Percentiles rank a stretch among this genome's conserved stretches.
phyloP scores from a whole-genome alignment of 2,329 filamentous ascomycete genomes.

The Scytalidium sp. region DNA sequence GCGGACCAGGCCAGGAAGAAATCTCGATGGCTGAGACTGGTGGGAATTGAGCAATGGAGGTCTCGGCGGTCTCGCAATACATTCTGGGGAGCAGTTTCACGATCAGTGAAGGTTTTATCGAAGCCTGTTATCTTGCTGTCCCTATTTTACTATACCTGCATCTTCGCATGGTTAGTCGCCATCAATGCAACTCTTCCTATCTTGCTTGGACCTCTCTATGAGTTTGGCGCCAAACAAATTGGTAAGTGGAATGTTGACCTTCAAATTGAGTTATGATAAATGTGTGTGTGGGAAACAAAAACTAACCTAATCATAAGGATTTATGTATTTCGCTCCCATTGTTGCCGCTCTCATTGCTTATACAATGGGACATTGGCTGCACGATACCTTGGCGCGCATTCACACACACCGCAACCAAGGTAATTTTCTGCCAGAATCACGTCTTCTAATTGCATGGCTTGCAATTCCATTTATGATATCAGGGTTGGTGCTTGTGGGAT shows the following conservation, averaged over 20 bases:
- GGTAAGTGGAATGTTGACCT: too few relatives aligned
- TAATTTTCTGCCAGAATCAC: conserved; percentile 52
- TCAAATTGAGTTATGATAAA: too few relatives aligned
- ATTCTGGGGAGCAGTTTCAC: conserved; percentile 36
- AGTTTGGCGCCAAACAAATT: conserved; percentile 46
- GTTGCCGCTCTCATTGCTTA: conserved; percentile 52
- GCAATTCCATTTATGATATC: conserved; percentile 44
- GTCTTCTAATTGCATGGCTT: conserved; percentile 45
- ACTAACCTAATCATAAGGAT: conserved; percentile 28
- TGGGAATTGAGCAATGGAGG: conserved; percentile 26
- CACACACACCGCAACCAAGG: conserved; percentile 44
- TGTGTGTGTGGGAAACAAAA: too few relatives aligned
- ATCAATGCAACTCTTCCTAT: conserved; percentile 55
- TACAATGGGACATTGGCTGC: conserved; percentile 51
- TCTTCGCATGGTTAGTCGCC: conserved; percentile 49
- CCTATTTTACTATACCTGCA: conserved; percentile 35
- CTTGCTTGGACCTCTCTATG: conserved; percentile 47
- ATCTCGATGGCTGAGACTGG: conserved; percentile 22
- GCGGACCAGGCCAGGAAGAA: conserved; percentile 31
- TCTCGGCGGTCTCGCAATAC: conserved; percentile 33
- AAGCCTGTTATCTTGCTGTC: conserved; percentile 37
- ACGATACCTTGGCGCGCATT: conserved; percentile 44
- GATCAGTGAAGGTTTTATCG: conserved; percentile 34
- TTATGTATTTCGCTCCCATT: conserved; percentile 56
- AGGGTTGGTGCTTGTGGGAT: conserved; percentile 49